Base-by-base conservation (phyloP, 257 asterid genomes). In the Verbena officinalis region DNA sequence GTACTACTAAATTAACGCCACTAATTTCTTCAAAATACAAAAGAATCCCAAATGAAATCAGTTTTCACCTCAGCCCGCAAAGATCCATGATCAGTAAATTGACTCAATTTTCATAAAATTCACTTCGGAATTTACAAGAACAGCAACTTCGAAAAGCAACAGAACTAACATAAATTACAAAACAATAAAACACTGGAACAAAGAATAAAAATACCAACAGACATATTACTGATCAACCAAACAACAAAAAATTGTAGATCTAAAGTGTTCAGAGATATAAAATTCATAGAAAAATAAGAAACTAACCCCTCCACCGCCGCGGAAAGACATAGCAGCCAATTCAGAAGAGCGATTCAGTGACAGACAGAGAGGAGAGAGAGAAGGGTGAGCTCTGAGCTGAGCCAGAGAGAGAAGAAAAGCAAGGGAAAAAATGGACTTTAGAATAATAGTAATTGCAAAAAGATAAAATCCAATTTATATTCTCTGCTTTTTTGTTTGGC, bases 301-400 rank as follows among this genome's bases (percentile, higher is more conserved):
- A 43, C 73, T 38, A 4, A 73, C 77, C 73, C 68, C 77, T 73
- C 77, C 77, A 15, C 68, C 73, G 9, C 77, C 73, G 14, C 77
- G 72, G 64, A 73, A 73, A 65, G 69, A 65, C 77, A 73, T 73
- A 55, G 59, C 59, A 21, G 58, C 68, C 49, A 31, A 56, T 59
- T 51, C 38, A 49, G 30, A 24, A 24, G 38, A 39, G 67, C 31
- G 55, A 31, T 17, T 46, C 48, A 5, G 71, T 20, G 38, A 30
- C 40, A 33, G 52, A 62, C 38, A 40, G 22, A 14, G 60, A 48
- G 16, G 36, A 39, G 64, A 44, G 4, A 24, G 53, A 10, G 27
- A 55, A n/a, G n/a, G n/a, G n/a, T n/a, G n/a, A 42, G 59, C 64
- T 1, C n/a, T n/a, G n/a, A 62, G 40, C 8, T 5, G 4, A 9